Base-by-base conservation (phyloP, 768 basidiomycete species). In the Serendipita sp. region DNA sequence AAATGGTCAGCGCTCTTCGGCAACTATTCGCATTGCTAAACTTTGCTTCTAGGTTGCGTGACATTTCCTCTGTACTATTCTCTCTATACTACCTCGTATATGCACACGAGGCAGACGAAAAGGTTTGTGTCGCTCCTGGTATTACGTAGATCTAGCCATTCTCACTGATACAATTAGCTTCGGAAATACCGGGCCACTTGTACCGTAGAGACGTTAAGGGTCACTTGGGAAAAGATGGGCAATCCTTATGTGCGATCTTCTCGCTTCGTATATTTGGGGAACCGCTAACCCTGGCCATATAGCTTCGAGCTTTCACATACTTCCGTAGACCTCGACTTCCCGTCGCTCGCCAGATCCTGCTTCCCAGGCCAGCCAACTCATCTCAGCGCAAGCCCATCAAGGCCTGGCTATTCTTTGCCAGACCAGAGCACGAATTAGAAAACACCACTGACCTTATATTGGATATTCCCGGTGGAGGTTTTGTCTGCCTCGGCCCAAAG, bases 401-500 rank as follows among this genome's bases (percentile, higher is more conserved):
- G 32, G 86, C 81, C 0, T 85, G 85, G 74, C 77, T 99, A 2
- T 97, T 87, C 77, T 97, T 89, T 75, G 78, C 84, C 46, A 84
- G 83, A 2, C 79, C 83, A 7, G 83, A 84, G 66, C 74, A 75
- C 30, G 82, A 87, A 66, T 77, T 95, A 45, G 77, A 78, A 32
- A 76, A 80, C 48, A 76, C 83, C 13, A 88, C 83, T 8, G 91
- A 98, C 69, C 77, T 98, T 28, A 86, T 97, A 45, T 77, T 97
- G 32, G 96, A 98, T 71, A 85, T 90, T 65, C 95, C 96, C 13
- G 96, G 96, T 3, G 96, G 96, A 3, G 96, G 96, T 0, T 99
- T 97, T 73, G 86, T 98, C 60, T 89, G 92, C 28, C 96, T 98
- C 93, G 83, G 81, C 3, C 96, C 96, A 1, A 88, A 91, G 70